Conservation (phyloP, 139 green algal species). For the Volvox reticuliferus region DNA sequence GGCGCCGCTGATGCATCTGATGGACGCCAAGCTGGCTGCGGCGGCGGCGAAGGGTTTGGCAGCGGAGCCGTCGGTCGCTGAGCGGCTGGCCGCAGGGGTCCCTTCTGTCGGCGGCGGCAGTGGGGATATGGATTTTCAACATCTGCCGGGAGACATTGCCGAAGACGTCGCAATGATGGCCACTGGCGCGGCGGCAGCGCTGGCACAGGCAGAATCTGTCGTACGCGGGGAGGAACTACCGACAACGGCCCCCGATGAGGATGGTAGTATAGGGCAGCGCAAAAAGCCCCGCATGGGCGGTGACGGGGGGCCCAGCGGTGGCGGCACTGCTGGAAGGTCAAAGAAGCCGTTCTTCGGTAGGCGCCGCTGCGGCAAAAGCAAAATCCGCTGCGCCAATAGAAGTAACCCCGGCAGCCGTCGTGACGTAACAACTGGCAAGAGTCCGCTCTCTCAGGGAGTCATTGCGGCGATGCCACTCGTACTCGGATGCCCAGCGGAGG, state of each 20-base stretch:
- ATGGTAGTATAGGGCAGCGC: neutral
- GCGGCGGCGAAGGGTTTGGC: neutral
- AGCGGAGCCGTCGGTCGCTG: neutral
- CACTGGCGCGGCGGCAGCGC: neutral
- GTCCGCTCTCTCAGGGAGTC: neutral
- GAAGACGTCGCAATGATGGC: neutral
- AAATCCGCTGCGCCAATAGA: neutral
- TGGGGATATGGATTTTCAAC: neutral
- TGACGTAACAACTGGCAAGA: neutral
- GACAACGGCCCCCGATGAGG: neutral
- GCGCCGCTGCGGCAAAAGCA: neutral
- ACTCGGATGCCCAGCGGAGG: neutral
- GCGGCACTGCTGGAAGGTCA: neutral
- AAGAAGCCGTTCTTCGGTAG: neutral
- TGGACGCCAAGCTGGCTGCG: constrained; percentile 33
- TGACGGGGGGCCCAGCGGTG: neutral
- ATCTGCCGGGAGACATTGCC: neutral
- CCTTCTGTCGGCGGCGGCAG: neutral
- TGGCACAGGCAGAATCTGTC: neutral
- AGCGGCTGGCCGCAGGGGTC: neutral
- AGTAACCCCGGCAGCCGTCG: neutral
- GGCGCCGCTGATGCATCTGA: constrained; percentile 5
- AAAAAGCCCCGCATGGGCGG: neutral
- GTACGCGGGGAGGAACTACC: neutral
- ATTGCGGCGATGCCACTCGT: neutral